phyloP scores from a whole-genome alignment of 2,329 filamentous ascomycete species.

The Exophiala sp. region DNA sequence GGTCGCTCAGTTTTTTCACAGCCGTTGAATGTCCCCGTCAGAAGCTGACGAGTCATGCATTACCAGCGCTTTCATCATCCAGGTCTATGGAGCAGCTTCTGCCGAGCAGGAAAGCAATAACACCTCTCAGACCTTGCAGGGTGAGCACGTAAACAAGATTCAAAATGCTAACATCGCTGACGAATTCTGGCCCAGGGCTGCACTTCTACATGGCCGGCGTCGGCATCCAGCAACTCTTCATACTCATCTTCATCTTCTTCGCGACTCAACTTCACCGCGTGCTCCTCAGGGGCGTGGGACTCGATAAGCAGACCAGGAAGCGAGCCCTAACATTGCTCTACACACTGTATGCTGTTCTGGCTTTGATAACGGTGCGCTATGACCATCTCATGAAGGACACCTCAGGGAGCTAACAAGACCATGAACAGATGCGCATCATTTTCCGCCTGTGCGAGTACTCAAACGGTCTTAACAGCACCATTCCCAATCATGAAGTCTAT shows the following conservation, averaged over 20 bases:
- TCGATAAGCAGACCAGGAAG: slow-evolving; percentile 34
- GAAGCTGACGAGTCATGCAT: neutral
- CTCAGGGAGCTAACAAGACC: neutral
- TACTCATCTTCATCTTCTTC: slow-evolving; percentile 48
- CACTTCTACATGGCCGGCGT: slow-evolving; percentile 31
- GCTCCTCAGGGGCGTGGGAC: slow-evolving; percentile 34
- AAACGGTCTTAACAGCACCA: slow-evolving; percentile 41
- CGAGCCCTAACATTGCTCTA: slow-evolving; percentile 38
- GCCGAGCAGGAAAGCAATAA: neutral
- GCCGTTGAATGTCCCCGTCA: neutral
- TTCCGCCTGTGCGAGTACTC: slow-evolving; percentile 59
- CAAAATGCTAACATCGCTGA: neutral
- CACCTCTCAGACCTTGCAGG: neutral
- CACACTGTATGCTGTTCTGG: slow-evolving; percentile 51
- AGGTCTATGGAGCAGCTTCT: neutral
- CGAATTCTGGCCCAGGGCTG: neutral
- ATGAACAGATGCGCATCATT: slow-evolving; percentile 44
- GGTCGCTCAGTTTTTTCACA: neutral
- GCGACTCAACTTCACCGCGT: slow-evolving; percentile 46
- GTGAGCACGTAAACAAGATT: neutral
- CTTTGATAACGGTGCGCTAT: slow-evolving; percentile 43
- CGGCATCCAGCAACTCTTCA: slow-evolving; percentile 51
- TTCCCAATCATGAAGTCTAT: slow-evolving; percentile 36
- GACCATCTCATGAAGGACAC: neutral
- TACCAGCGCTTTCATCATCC: slow-evolving; percentile 1